Base-by-base conservation (phyloP, 805 yeast genomes). In the Pichia cephalocereana region DNA sequence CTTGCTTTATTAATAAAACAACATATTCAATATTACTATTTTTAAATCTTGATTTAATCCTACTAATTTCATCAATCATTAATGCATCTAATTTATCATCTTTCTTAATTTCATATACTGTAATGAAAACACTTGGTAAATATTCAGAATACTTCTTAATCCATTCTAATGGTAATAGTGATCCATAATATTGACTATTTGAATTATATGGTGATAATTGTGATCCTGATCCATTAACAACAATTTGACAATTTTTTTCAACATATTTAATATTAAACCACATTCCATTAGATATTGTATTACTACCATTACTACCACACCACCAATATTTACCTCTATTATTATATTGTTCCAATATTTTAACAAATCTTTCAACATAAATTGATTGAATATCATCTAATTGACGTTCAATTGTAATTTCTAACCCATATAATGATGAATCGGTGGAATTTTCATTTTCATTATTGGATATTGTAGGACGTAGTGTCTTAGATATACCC, bases 121-220 rank as follows among this genome's bases (percentile, higher is more conserved):
- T 58, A 2, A 80, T 62, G 40, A 72, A 69, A 0, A 74, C 70
- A 1, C 74, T 54, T 0, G 86, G 86, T n/a, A 68, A 40, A 4
- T 64, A 47, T n/a, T 69, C 64, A 28, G 65, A 63, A 55, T 80
- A 77, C 55, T 78, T 80, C 36, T 70, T 67, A 14, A 79, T 50
- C 87, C 86, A 82, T 27, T 73, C 64, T 1, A 58, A 53, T 2
- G 74, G 67, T 31, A 77, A 56, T 1, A 77, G 53, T 0, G 72
- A 70, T 36, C 69, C 63, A 1, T 77, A 75, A 52, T 60, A 70
- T 1, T 59, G 55, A 0, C 75, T 66, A 11, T 41, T 39, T n/a
- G 66, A 64, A 44, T 70, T 67, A 43, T 69, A 63, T 2, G 82
- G 81, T 0, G 82, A 76, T 8, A 68, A 43, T 10, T 60, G 54